These are phyloP conservation scores for Penicillium sp. DNA, from an alignment of 2,329 filamentous ascomycete genomes.

Conservation along the genomic window DNA sequence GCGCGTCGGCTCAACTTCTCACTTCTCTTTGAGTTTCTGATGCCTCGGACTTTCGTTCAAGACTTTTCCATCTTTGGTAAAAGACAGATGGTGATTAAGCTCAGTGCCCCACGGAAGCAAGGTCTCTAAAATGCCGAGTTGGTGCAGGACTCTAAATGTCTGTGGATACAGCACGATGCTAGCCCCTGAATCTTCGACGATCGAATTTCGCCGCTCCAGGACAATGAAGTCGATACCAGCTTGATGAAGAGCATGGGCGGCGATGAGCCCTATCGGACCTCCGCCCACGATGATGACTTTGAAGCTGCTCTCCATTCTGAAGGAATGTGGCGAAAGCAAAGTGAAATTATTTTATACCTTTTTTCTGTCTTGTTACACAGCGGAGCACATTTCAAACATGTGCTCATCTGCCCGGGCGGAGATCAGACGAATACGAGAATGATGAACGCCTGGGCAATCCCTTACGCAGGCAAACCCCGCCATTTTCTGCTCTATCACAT, in stretches of 20 bases:
- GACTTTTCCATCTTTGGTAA: slow-evolving; percentile 7
- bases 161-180: slow-evolving; percentile 30
- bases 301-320: slow-evolving; percentile 13
- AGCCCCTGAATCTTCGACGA: slow-evolving; percentile 31
- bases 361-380: not conserved
- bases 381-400: not conserved
- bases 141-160: slow-evolving; percentile 28
- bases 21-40: not conserved
- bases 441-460: not conserved
- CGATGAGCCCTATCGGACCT: slow-evolving; percentile 20
- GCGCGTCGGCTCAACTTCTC: slow-evolving; percentile 1
- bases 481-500: not conserved
- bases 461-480: not conserved
- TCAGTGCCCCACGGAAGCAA: slow-evolving; percentile 3
- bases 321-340: not conserved
- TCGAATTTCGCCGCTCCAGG: slow-evolving; percentile 29
- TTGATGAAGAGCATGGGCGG: slow-evolving; percentile 18
- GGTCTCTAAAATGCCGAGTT: slow-evolving; percentile 30
- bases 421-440: not conserved
- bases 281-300: slow-evolving; percentile 24
- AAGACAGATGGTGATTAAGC: slow-evolving; percentile 8
- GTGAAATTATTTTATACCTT: not conserved
- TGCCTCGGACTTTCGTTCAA: slow-evolving; percentile 8
- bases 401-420: not conserved
- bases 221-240: slow-evolving; percentile 38